Conservation (phyloP, 2,329 filamentous ascomycete genomes). For the Pseudofabraea citricarpa region DNA sequence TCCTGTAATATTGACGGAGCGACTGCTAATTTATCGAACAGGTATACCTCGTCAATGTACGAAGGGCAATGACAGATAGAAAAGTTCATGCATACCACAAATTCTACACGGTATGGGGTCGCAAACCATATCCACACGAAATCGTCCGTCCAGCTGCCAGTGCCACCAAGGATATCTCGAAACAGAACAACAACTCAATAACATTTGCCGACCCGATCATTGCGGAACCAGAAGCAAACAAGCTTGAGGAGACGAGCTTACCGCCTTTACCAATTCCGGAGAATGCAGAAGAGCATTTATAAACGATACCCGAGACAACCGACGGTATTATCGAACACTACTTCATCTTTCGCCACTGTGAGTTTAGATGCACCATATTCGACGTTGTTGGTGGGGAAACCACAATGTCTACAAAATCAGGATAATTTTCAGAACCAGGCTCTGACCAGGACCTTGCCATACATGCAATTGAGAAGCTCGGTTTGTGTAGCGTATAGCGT, state of each 20-base stretch:
- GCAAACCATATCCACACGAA: constrained; percentile 5
- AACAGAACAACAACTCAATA: background rate
- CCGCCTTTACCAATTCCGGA: background rate
- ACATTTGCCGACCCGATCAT: background rate
- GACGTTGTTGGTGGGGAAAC: too few species aligned
- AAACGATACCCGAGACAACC: too few species aligned
- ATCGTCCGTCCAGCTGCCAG: background rate
- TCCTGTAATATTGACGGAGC: background rate
- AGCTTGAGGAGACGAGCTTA: background rate
- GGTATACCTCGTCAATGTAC: constrained; percentile 7
- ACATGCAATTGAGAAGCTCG: too few species aligned
- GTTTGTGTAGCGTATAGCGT: too few species aligned
- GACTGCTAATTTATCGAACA: background rate
- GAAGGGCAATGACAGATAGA: constrained; percentile 6
- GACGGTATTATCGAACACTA: too few species aligned
- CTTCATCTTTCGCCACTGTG: too few species aligned
- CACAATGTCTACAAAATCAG: too few species aligned
- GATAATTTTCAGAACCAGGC: too few species aligned
- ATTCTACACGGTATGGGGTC: constrained; percentile 10
- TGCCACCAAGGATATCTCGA: background rate
- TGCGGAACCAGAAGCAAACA: background rate
- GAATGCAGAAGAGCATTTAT: background rate
- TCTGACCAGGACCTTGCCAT: too few species aligned
- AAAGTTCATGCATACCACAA: constrained; percentile 10
- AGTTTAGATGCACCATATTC: too few species aligned